Percentiles rank a stretch among this genome's conserved stretches.
phyloP scores from a whole-genome alignment of 306 rosid species.

The Rosa chinensis region DNA sequence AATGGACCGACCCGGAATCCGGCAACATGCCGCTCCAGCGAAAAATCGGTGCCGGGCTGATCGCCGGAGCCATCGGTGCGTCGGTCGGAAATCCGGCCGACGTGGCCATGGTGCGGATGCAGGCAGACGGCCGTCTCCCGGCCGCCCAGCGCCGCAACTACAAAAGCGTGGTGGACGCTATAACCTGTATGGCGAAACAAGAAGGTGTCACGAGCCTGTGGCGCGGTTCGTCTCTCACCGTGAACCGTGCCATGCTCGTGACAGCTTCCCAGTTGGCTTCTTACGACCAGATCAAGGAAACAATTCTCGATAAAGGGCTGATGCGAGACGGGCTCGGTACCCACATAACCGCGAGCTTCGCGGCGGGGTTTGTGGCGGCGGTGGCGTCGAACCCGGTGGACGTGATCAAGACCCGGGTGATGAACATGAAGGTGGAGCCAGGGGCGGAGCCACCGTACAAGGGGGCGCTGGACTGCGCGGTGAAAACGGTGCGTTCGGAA shows the following conservation, averaged over 20 bases:
- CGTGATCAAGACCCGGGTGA: conserved; percentile 73
- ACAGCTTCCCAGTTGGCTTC: conserved; percentile 79
- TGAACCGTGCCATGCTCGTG: conserved; percentile 83
- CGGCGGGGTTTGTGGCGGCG: conserved; percentile 79
- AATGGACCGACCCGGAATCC: conserved; percentile 58
- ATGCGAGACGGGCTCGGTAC: conserved; percentile 77
- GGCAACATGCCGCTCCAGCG: conserved; percentile 41
- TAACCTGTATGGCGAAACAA: conserved; percentile 46
- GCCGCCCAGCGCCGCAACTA: conserved; percentile 60
- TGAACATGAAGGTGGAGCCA: conserved; percentile 78
- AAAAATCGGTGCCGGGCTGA: conserved; percentile 59
- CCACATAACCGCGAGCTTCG: conserved; percentile 74
- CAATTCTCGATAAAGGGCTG: conserved; percentile 45
- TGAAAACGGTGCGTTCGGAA: conserved; percentile 69
- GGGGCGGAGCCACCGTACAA: conserved; percentile 59
- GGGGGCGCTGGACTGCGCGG: conserved; percentile 67
- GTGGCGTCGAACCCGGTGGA: conserved; percentile 77
- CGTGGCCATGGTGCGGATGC: conserved; percentile 83
- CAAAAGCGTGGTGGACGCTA: conserved; percentile 68
- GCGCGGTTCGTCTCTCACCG: conserved; percentile 74
- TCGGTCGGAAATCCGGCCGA: conserved; percentile 75
- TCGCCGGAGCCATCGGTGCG: conserved; percentile 66
- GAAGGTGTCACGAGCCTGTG: conserved; percentile 69
- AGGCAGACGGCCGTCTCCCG: conserved; percentile 78
- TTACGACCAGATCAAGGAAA: conserved; percentile 71